Conservation (phyloP, 2,329 filamentous ascomycete species). For the Verticillium longisporum region DNA sequence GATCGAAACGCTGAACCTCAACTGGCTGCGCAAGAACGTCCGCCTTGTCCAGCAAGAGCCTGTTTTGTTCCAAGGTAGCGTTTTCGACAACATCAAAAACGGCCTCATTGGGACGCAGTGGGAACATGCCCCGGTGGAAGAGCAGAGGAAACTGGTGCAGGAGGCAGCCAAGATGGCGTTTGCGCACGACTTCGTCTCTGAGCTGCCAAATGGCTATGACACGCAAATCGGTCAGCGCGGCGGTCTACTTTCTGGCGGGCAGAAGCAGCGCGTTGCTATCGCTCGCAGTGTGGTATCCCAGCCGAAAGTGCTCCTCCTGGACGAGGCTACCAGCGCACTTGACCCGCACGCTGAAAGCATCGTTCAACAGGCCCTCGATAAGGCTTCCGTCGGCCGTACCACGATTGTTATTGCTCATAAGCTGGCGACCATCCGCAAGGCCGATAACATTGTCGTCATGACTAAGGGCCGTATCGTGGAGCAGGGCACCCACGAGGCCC, state of each 20-base stretch:
- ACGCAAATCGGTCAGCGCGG: slow-evolving; percentile 54
- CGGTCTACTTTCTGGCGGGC: slow-evolving; percentile 56
- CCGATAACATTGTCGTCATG: slow-evolving; percentile 59
- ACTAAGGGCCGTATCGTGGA: slow-evolving; percentile 50
- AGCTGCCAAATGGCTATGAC: slow-evolving; percentile 43
- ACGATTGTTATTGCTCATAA: slow-evolving; percentile 59
- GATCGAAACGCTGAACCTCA: slow-evolving; percentile 26
- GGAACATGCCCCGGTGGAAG: slow-evolving; percentile 16
- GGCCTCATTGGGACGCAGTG: slow-evolving; percentile 30
- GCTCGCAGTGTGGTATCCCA: slow-evolving; percentile 32
- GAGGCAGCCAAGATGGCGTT: slow-evolving; percentile 37
- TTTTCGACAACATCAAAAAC: slow-evolving; percentile 44
- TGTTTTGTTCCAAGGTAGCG: slow-evolving; percentile 29
- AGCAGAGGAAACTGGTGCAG: slow-evolving; percentile 30
- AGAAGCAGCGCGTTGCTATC: slow-evolving; percentile 59
- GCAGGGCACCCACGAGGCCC: slow-evolving; percentile 50
- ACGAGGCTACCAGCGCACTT: slow-evolving; percentile 58
- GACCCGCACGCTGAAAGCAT: slow-evolving; percentile 33
- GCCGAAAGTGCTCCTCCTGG: slow-evolving; percentile 51
- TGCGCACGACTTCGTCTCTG: slow-evolving; percentile 38
- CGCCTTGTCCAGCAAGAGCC: slow-evolving; percentile 32
- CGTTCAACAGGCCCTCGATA: slow-evolving; percentile 47
- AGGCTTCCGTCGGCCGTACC: slow-evolving; percentile 46
- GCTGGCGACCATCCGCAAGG: slow-evolving; percentile 48
- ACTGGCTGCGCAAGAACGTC: slow-evolving; percentile 29